Conservation (phyloP, 2,329 filamentous ascomycete species). For the Metarhizium humberi region DNA sequence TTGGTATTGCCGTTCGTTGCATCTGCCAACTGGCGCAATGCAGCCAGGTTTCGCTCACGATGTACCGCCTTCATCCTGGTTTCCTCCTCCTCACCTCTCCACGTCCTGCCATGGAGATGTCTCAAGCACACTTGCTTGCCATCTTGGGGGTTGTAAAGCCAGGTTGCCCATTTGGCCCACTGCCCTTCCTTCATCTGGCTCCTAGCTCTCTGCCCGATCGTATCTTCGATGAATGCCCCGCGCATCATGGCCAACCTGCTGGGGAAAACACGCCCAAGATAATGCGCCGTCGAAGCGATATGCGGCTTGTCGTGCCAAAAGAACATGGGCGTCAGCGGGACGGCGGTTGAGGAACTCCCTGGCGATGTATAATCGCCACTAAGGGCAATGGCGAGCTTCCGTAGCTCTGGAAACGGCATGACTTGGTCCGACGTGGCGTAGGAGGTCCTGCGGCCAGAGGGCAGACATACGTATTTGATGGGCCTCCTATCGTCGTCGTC, state of each 20-base stretch:
- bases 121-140: slow-evolving; percentile 36
- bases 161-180: slow-evolving; percentile 44
- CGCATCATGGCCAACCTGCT: slow-evolving; percentile 38
- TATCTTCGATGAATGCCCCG: slow-evolving; percentile 48
- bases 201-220: slow-evolving; percentile 43
- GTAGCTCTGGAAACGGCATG: slow-evolving; percentile 29
- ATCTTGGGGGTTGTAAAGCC: slow-evolving; percentile 43
- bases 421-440: slow-evolving; percentile 41
- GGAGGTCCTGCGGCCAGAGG: slow-evolving; percentile 39
- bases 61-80: not conserved
- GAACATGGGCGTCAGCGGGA: slow-evolving; percentile 43
- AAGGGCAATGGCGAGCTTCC: slow-evolving; percentile 29
- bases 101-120: slow-evolving; percentile 42
- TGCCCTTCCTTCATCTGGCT: slow-evolving; percentile 45
- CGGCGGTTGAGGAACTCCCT: slow-evolving; percentile 14
- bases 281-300: slow-evolving; percentile 38
- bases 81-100: slow-evolving; percentile 27
- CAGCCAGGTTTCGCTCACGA: slow-evolving; percentile 1
- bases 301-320: slow-evolving; percentile 53
- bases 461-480: slow-evolving; percentile 44
- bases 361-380: slow-evolving; percentile 27
- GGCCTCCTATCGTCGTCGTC: not conserved
- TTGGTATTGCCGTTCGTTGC: not conserved
- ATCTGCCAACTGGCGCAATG: not conserved
- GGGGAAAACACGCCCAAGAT: slow-evolving; percentile 39